Conservation (phyloP, 2,329 filamentous ascomycete genomes). For the Colletotrichum ledebouriae region DNA sequence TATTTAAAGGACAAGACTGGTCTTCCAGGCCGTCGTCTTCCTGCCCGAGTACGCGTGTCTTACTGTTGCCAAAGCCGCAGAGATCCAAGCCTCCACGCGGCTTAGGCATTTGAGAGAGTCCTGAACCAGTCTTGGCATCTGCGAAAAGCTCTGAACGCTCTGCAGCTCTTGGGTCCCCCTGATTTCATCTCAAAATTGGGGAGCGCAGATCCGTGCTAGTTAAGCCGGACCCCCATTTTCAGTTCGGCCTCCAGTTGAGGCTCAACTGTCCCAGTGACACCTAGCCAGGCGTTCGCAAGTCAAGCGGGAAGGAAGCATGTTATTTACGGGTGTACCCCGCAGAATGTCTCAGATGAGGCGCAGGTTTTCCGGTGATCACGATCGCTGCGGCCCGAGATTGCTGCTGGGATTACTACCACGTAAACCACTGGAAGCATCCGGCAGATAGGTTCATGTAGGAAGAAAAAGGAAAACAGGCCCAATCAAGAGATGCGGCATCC, state of each 20-base stretch:
- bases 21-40: neutral
- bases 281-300: neutral
- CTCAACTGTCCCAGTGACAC: neutral
- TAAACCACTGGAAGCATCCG: neutral
- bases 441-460: neutral
- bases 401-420: neutral
- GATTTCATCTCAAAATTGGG: constrained; percentile 14
- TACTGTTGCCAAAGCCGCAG: too few species aligned
- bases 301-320: too few species aligned
- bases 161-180: constrained; percentile 26
- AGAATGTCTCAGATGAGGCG: constrained; percentile 6
- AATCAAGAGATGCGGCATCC: neutral
- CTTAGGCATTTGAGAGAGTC: neutral
- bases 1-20: neutral
- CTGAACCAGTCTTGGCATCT: constrained; percentile 19
- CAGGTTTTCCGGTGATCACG: neutral
- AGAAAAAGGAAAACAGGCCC: neutral
- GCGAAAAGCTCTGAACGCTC: constrained; percentile 22
- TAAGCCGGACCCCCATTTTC: constrained; percentile 8
- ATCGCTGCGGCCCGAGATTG: constrained; percentile 9
- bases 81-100: neutral
- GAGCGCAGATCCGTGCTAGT: constrained; percentile 8
- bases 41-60: constrained; percentile 15
- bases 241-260: constrained; percentile 7
- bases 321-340: neutral